These are phyloP conservation scores for Ampelocalamus luodianensis DNA, from an alignment of 176 grass and related monocot species.

Conservation along the genomic window DNA sequence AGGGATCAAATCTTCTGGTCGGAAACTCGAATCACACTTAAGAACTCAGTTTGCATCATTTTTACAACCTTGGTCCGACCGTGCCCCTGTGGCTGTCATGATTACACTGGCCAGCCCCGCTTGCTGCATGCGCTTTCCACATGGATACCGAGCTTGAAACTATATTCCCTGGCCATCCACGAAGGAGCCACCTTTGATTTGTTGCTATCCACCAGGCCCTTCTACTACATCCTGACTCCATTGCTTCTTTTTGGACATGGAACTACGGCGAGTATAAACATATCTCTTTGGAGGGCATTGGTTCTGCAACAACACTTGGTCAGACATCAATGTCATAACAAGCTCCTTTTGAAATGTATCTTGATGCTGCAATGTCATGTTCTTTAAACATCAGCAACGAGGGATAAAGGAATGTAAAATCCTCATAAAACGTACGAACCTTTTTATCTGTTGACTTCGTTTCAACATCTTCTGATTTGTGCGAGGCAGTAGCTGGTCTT, in stretches of 20 bases:
- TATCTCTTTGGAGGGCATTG: slow-evolving; percentile 82
- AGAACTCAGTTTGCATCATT: slow-evolving; percentile 35
- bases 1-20: slow-evolving; percentile 41
- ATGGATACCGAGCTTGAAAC: slow-evolving; percentile 19
- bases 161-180: slow-evolving; percentile 32
- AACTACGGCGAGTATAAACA: slow-evolving; percentile 77
- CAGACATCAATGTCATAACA: slow-evolving; percentile 54
- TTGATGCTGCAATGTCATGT: slow-evolving; percentile 43
- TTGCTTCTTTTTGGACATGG: slow-evolving; percentile 72
- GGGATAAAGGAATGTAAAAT: slow-evolving; percentile 4
- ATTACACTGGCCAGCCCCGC: slow-evolving; percentile 48
- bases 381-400: slow-evolving; percentile 31
- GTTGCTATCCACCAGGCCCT: slow-evolving; percentile 73
- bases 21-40: slow-evolving; percentile 49
- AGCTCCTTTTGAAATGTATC: slow-evolving; percentile 58
- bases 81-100: slow-evolving; percentile 31
- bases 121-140: slow-evolving; percentile 33
- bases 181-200: slow-evolving; percentile 21
- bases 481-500: slow-evolving; percentile 38
- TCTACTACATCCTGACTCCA: slow-evolving; percentile 52
- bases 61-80: slow-evolving; percentile 39
- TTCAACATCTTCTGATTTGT: slow-evolving; percentile 50
- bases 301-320: slow-evolving; percentile 72
- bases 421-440: slow-evolving; percentile 38
- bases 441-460: slow-evolving; percentile 65